Conservation (phyloP, 352 stramenopile genomes). For the Phytophthora litchii region DNA sequence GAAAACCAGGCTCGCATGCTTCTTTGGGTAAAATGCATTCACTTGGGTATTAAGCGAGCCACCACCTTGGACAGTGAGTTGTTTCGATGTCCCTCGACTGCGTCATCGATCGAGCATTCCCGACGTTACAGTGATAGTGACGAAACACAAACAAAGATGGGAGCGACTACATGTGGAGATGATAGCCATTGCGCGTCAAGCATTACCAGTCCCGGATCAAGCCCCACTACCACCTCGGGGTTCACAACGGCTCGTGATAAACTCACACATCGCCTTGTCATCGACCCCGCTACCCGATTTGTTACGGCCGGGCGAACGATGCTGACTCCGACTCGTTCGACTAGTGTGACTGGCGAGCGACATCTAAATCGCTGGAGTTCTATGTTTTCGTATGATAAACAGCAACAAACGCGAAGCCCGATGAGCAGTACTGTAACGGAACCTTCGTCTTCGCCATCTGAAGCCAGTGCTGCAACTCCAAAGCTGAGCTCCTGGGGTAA, state of each 20-base stretch:
- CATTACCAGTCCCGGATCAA: conserved; percentile 10
- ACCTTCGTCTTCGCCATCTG: conserved; percentile 4
- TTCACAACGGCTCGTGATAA: conserved; percentile 32
- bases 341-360: conserved; percentile 24
- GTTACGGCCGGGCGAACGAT: conserved; percentile 28
- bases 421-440: conserved; percentile 31
- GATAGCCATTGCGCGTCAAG: conserved; percentile 12
- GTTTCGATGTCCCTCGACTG: conserved; percentile 32
- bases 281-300: conserved; percentile 31
- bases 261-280: conserved; percentile 39
- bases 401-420: conserved; percentile 39
- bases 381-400: conserved; percentile 43
- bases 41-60: conserved; percentile 65
- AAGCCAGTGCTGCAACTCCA: conserved; percentile 11
- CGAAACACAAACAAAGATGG: conserved; percentile 21
- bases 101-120: conserved; percentile 21
- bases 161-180: conserved; percentile 1
- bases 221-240: conserved; percentile 16
- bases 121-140: conserved; percentile 26
- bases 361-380: conserved; percentile 37
- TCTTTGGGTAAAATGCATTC: conserved; percentile 81
- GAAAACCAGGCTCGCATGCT: conserved; percentile 73
- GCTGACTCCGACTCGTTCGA: conserved; percentile 28
- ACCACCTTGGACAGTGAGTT: conserved; percentile 45
- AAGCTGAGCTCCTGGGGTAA: conserved; percentile 22